phyloP scores from a whole-genome alignment of 371 early-diverging fungal species.

The Batkoa obscura region DNA sequence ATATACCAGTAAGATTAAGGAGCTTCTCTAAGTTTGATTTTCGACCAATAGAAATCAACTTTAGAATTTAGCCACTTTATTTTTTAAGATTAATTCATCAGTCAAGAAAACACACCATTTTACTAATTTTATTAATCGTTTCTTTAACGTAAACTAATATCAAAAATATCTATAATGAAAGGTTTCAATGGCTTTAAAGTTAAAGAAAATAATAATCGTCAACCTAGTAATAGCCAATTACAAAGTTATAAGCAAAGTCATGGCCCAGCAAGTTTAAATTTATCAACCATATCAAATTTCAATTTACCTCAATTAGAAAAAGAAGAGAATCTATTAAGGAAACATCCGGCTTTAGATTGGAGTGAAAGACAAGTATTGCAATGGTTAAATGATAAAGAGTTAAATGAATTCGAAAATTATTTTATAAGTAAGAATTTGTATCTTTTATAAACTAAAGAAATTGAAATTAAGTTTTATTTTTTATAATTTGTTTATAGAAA shows the following conservation, averaged over 20 bases:
- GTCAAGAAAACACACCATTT: too few relatives aligned
- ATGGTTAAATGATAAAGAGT: not conserved
- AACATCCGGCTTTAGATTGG: constrained; percentile 3
- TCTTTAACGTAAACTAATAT: too few relatives aligned
- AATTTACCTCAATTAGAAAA: not conserved
- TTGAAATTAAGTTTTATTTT: not conserved
- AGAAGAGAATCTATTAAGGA: not conserved
- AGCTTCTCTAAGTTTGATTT: too few relatives aligned
- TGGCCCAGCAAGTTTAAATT: not conserved
- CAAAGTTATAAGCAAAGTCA: not conserved
- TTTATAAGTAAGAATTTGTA: not conserved
- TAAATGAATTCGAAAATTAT: not conserved
- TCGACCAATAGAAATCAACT: too few relatives aligned
- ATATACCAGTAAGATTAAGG: too few relatives aligned
- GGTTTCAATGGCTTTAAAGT: not conserved
- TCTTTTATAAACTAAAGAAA: not conserved
- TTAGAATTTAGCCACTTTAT: too few relatives aligned
- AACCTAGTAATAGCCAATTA: not conserved
- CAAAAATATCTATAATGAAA: too few relatives aligned
- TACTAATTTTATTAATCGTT: too few relatives aligned
- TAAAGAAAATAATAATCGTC: too few relatives aligned
- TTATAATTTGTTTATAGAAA: constrained; percentile 16
- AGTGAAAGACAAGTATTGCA: not conserved
- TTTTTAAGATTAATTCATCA: too few relatives aligned
- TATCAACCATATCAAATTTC: not conserved